phyloP scores from a whole-genome alignment of 1,284 basidiomycete genomes.

The Trichosporon asahii region DNA sequence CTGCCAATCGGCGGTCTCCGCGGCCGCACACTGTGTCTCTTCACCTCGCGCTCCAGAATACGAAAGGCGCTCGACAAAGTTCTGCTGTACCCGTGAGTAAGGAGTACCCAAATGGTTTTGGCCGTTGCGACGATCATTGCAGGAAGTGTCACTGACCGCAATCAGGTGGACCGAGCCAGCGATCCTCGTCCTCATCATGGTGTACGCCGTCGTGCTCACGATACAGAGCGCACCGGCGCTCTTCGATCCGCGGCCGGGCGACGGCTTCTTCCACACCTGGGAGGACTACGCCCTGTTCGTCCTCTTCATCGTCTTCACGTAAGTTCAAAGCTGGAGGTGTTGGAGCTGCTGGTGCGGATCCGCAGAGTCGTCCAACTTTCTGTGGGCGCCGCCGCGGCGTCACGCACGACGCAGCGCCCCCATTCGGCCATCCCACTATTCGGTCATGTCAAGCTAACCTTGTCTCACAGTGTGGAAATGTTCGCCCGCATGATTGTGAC shows the following conservation, averaged over 20 bases:
- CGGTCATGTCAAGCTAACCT: not conserved
- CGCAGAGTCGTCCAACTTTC: not conserved
- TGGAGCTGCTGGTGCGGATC: not conserved
- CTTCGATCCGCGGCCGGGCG: conserved; percentile 53
- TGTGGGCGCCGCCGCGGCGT: not conserved
- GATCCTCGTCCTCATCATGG: conserved; percentile 77
- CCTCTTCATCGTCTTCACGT: conserved; percentile 85
- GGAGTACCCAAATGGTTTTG: conserved; percentile 24
- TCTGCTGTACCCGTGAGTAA: conserved; percentile 63
- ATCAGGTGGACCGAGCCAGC: conserved; percentile 78
- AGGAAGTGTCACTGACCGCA: conserved; percentile 1
- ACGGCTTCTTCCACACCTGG: conserved; percentile 82
- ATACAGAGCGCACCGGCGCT: conserved; percentile 65
- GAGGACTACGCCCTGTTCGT: conserved; percentile 79
- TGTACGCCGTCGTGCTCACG: conserved; percentile 77
- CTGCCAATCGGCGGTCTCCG: conserved; percentile 55
- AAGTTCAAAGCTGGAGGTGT: conserved; percentile 50
- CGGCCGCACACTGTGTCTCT: conserved; percentile 73
- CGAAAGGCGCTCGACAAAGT: conserved; percentile 65
- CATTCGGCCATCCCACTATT: conserved; percentile 1
- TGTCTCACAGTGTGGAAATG: conserved; percentile 66
- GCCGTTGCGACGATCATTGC: not conserved
- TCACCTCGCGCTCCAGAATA: conserved; percentile 66
- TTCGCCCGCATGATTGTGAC: conserved; percentile 85
- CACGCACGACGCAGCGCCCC: not conserved